phyloP scores from a whole-genome alignment of 2,329 filamentous ascomycete genomes.

The Botryotinia calthae region DNA sequence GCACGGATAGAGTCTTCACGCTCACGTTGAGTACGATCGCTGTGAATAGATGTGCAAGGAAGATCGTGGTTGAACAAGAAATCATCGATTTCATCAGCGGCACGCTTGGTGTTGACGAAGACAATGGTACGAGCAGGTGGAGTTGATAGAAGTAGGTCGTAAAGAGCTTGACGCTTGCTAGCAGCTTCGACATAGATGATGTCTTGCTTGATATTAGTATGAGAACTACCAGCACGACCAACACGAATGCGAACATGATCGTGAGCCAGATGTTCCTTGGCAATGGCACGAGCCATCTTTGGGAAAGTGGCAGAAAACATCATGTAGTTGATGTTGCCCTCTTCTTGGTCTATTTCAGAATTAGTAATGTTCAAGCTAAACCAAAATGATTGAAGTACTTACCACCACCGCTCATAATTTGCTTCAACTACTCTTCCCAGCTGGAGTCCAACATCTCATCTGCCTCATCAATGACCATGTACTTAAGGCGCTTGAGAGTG shows the following conservation, averaged over 20 bases:
- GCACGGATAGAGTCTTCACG: constrained; percentile 87
- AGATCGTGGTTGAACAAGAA: constrained; percentile 76
- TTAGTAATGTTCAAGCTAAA: constrained; percentile 23
- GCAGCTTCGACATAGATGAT: constrained; percentile 64
- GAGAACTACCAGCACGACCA: constrained; percentile 80
- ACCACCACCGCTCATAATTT: constrained; percentile 80
- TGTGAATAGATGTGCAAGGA: constrained; percentile 85
- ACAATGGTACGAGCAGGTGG: constrained; percentile 78
- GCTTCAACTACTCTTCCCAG: constrained; percentile 73
- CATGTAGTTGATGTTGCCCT: constrained; percentile 66
- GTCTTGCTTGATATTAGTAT: constrained; percentile 78
- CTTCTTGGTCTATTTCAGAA: constrained; percentile 63
- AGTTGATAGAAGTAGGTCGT: constrained; percentile 68
- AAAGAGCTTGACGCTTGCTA: constrained; percentile 67
- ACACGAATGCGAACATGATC: constrained; percentile 80
- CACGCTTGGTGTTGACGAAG: constrained; percentile 80
- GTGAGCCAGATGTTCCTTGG: constrained; percentile 69
- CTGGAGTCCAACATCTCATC: constrained; percentile 84
- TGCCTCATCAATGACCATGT: constrained; percentile 85
- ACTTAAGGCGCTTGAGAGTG: constrained; percentile 73
- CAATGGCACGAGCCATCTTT: constrained; percentile 71
- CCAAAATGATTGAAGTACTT: constrained; percentile 41
- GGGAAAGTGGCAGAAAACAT: constrained; percentile 97
- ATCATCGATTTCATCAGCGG: constrained; percentile 83
- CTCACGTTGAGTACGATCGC: constrained; percentile 82